A percentile compares a stretch with the other conserved stretches of the same genome.
Evolutionary conservation across 257 asterid genomes (phyloP).

Genomic region (Plantago elongata): DNA sequence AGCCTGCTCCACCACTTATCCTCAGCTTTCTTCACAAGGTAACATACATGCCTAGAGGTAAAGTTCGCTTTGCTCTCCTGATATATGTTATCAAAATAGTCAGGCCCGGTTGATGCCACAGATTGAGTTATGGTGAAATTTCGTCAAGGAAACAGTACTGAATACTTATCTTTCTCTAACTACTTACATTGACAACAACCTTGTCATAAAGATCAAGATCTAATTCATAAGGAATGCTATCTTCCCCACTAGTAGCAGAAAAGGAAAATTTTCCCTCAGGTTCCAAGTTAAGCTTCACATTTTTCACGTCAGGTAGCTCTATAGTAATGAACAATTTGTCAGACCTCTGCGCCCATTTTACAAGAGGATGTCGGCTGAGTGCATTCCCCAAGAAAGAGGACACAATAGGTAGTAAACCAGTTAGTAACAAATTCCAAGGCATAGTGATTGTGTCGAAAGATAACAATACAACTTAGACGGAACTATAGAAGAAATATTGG

Average conservation of each 20-base stretch:
- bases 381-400: background rate
- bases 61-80: constrained; percentile 63
- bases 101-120: background rate
- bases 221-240: constrained; percentile 53
- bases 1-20: constrained; percentile 77
- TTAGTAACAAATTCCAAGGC: background rate
- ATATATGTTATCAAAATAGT: background rate
- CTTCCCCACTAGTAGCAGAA: constrained; percentile 69
- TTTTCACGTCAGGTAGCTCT: constrained; percentile 65
- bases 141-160: background rate
- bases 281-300: constrained; percentile 70
- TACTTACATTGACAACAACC: constrained; percentile 64
- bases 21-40: constrained; percentile 70
- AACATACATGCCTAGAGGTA: constrained; percentile 44
- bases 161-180: background rate
- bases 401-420: background rate
- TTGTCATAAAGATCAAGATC: constrained; percentile 69
- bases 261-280: constrained; percentile 85
- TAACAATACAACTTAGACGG: no score
- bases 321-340: constrained; percentile 77
- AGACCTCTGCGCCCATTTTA: constrained; percentile 92
- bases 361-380: constrained; percentile 76
- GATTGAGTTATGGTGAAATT: background rate
- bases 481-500: no score
- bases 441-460: no score